Evolutionary conservation across 441 rosid genomes (phyloP).

Genomic region (Flueggea neowawraea): DNA sequence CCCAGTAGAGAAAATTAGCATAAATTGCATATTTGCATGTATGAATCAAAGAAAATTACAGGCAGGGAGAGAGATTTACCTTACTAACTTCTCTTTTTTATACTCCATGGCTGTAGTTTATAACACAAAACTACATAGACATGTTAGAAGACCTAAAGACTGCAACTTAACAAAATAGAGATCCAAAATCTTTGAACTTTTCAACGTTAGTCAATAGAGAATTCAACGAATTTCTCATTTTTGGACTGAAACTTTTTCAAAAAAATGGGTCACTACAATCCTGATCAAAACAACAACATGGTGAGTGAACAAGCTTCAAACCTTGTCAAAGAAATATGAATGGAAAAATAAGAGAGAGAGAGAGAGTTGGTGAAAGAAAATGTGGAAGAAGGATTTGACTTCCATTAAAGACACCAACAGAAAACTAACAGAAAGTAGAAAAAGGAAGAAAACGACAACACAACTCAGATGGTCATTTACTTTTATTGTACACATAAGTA

Average conservation of each 20-base stretch:
- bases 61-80: slow-evolving; percentile 21
- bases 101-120: slow-evolving; percentile 33
- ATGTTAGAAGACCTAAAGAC: not conserved
- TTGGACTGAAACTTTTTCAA: too few relatives aligned
- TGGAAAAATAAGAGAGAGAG: not conserved
- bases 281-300: too few relatives aligned
- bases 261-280: too few relatives aligned
- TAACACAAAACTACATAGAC: not conserved
- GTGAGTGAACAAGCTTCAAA: too few relatives aligned
- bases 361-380: too few relatives aligned
- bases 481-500: not conserved
- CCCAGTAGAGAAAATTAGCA: slow-evolving; percentile 6
- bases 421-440: too few relatives aligned
- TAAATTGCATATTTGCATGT: slow-evolving; percentile 1
- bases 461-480: slow-evolving; percentile 7
- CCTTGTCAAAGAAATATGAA: too few relatives aligned
- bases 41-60: slow-evolving; percentile 4
- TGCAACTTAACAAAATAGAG: slow-evolving; percentile 3
- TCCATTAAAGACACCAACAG: too few relatives aligned
- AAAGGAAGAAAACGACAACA: slow-evolving; percentile 18
- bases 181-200: too few relatives aligned
- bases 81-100: slow-evolving; percentile 52
- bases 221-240: too few relatives aligned
- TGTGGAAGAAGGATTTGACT: too few relatives aligned
- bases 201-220: too few relatives aligned